Evolutionary conservation across 345 rosid species (phyloP), one percentile per base, ranked within the genome.

Genomic region (Rhodamnia rubescens): DNA sequence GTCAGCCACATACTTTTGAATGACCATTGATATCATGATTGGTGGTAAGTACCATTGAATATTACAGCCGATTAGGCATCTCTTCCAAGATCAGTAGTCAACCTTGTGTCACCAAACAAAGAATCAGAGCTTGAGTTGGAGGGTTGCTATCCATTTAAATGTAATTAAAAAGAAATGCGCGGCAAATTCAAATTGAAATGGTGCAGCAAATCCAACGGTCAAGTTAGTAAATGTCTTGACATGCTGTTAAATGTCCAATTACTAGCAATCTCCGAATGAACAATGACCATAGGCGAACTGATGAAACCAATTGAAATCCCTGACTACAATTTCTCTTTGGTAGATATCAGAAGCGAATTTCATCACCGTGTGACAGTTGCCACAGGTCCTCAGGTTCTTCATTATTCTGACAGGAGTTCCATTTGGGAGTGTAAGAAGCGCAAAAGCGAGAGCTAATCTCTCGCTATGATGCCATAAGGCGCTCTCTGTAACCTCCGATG

Each of bases 381-480:
- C 89, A 44, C 91, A 89, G 55, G 89, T 89, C 64, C 89, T 87
- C 64, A 89, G 88, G 80, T 90, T 90, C 80, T 90, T 90, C 87
- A 83, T 89, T 61, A 89, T 89, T 82, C 88, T 84, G 24, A 89
- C 87, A 21, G 89, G 91, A 42, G 88, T 88, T 7, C 90, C 88
- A 22, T 86, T 21, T 12, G 92, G 91, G 69, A 87, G 89, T 2
- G 82, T 83, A 24, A 87, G 88, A 56, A 90, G 88, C 81, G 89
- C 87, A 84, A 85, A 89, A 53, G 90, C 90, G 49, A 90, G 90
- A 54, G 92, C 89, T 44, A 89, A 81, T 86, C 83, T 87, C 89
- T 91, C 90, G 82, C 91, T 91, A 80, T 88, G 93, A 88, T 85
- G 44, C 91, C 91, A 90, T 87, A 90, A 86, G 87, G 40, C 82